These are phyloP conservation scores for Phytopythium vexans DNA, from an alignment of 352 stramenopile species.

Conservation along the genomic window DNA sequence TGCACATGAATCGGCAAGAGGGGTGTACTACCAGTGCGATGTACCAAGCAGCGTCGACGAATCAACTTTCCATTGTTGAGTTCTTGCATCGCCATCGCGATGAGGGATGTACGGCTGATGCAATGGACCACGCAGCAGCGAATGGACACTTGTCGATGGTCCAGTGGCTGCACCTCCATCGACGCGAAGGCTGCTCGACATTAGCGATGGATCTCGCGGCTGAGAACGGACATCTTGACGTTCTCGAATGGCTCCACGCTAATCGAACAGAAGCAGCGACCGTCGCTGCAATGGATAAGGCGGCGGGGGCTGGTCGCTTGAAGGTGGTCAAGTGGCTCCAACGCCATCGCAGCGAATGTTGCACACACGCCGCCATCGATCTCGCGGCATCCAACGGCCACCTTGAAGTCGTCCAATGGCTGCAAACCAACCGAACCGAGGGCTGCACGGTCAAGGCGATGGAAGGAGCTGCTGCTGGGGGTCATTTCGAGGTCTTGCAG, in stretches of 20 bases:
- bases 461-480: conserved; percentile 3
- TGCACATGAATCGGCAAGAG: conserved; percentile 26
- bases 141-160: conserved; percentile 31
- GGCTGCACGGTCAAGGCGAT: conserved; percentile 4
- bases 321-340: conserved; percentile 2
- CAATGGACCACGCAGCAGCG: conserved; percentile 25
- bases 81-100: conserved; percentile 29
- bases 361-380: conserved; percentile 6
- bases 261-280: conserved; percentile 1
- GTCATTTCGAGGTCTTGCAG: conserved; percentile 3
- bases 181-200: conserved; percentile 3
- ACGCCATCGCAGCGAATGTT: conserved; percentile 1
- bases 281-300: conserved; percentile 1
- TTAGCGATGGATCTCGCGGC: conserved; percentile 5
- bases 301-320: conserved; percentile 1
- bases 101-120: conserved; percentile 26
- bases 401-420: conserved; percentile 6
- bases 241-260: conserved; percentile 7
- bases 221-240: conserved; percentile 5
- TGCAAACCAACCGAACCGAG: conserved; percentile 8
- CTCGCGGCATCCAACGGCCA: conserved; percentile 5
- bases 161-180: conserved; percentile 17
- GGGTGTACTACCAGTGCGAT: conserved; percentile 25
- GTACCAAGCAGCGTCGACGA: conserved; percentile 16
- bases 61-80: conserved; percentile 25